Evolutionary conservation across 2,329 filamentous ascomycete genomes (phyloP), one percentile per base, ranked within the genome.

Genomic region (Aaosphaeria arxii): DNA sequence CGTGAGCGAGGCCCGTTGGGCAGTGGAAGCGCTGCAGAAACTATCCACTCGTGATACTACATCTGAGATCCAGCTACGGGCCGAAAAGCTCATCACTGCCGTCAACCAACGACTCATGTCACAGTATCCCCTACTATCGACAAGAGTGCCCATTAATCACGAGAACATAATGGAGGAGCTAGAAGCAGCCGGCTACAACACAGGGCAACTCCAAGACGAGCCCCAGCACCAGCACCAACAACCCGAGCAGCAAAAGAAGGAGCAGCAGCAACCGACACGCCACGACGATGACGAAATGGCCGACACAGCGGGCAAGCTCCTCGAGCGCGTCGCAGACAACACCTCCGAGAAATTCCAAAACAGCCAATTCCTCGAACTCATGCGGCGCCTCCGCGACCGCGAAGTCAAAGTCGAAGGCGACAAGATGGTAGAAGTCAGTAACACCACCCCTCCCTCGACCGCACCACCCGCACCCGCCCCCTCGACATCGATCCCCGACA

Each of bases 351-450:
- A 92, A 63, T 94, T 94, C 68, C 82, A 84, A 58, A 83, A 91
- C 62, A 91, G 88, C 56, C 82, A 82, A 49, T 95, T 95, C 62
- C 71, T 92, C 1, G 77, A 80, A 4, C 74, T 95, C 41, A 94
- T 95, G 89, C 82, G 87, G 30, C 80, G 82, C 50, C 81, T 94
- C 46, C 80, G 86, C 44, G 84, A 89, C 62, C 77, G 80, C 47
- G 85, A 94, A 71, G 83, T 91, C 11, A 80, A 80, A 43, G 83
- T 94, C 35, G 79, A 88, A 55, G 87, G 85, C 38, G 85, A 89
- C 63, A 81, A 83, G 58, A 76, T 88, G 59, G 82, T 87, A 41
- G 77, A 81, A 60, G 72, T 75, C 50, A 72, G 67, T 65, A 42
- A 39, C 36, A 51, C 54, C 32, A 42, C 49, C 49, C 52, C 50